A percentile compares a stretch with the other conserved stretches of the same genome.
phyloP scores from a whole-genome alignment of 305 asterid genomes.

The Galium porrigens region DNA sequence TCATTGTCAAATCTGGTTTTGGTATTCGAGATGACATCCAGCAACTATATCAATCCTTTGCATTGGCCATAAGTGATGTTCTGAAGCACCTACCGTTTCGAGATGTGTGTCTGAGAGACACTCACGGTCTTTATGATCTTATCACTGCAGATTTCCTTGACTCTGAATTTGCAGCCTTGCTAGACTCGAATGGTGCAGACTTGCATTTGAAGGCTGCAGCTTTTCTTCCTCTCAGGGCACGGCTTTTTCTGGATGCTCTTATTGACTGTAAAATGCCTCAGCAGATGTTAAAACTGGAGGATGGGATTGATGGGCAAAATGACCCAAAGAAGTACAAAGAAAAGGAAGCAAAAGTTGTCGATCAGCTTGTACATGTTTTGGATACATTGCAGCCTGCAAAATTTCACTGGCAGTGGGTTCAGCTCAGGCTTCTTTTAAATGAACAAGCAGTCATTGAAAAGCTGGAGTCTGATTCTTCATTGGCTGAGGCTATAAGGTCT shows the following conservation, averaged over 20 bases:
- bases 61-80: constrained; percentile 50
- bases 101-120: constrained; percentile 77
- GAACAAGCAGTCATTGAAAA: constrained; percentile 86
- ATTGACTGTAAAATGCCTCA: constrained; percentile 67
- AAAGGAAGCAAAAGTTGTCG: constrained; percentile 49
- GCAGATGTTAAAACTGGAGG: constrained; percentile 36
- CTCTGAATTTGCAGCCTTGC: constrained; percentile 61
- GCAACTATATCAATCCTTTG: constrained; percentile 51
- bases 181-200: constrained; percentile 52
- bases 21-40: constrained; percentile 66
- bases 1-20: constrained; percentile 38
- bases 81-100: constrained; percentile 86
- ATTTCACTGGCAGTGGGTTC: constrained; percentile 99
- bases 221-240: constrained; percentile 84
- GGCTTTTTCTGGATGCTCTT: constrained; percentile 77
- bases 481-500: constrained; percentile 66
- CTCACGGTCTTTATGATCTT: constrained; percentile 55
- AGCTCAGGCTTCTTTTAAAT: constrained; percentile 75
- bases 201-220: constrained; percentile 54
- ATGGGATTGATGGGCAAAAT: constrained; percentile 39
- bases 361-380: constrained; percentile 64
- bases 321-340: constrained; percentile 55
- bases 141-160: constrained; percentile 63
- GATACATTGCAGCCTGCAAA: constrained; percentile 92
- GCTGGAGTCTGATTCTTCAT: constrained; percentile 57